Evolutionary conservation across 73 alveolate species (phyloP).

Genomic region (Paramecium sexaurelia): DNA sequence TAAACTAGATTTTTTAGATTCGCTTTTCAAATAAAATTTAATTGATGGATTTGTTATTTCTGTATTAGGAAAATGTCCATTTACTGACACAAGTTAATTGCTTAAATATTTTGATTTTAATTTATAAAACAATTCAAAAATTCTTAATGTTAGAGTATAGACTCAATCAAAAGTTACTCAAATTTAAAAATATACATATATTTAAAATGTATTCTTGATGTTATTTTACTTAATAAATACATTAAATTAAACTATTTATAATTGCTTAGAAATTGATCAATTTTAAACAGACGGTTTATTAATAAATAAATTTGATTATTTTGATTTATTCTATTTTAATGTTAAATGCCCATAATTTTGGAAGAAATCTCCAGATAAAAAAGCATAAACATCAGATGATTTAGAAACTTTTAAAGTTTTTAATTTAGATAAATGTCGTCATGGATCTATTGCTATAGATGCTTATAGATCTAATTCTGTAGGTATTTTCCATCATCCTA

Average conservation of each 20-base stretch:
- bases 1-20: neutral
- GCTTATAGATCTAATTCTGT: neutral
- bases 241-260: conserved; percentile 15
- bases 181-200: neutral
- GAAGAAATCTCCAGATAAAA: neutral
- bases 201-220: neutral
- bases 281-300: neutral
- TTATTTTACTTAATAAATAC: conserved; percentile 9
- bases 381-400: neutral
- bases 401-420: conserved; percentile 11
- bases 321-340: conserved; percentile 4
- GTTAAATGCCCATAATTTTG: conserved; percentile 14
- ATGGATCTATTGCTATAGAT: conserved; percentile 24
- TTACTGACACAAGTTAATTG: neutral
- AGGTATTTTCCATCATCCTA: neutral
- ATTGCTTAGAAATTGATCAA: neutral
- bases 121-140: neutral
- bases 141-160: neutral
- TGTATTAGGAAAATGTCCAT: neutral
- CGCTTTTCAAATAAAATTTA: neutral
- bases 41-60: conserved; percentile 48
- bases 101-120: neutral
- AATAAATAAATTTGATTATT: conserved; percentile 1
- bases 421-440: neutral
- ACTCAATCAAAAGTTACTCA: neutral